These are phyloP conservation scores for Bocquillonia castaneifolia DNA, from an alignment of 441 rosid species.

Conservation along the genomic window DNA sequence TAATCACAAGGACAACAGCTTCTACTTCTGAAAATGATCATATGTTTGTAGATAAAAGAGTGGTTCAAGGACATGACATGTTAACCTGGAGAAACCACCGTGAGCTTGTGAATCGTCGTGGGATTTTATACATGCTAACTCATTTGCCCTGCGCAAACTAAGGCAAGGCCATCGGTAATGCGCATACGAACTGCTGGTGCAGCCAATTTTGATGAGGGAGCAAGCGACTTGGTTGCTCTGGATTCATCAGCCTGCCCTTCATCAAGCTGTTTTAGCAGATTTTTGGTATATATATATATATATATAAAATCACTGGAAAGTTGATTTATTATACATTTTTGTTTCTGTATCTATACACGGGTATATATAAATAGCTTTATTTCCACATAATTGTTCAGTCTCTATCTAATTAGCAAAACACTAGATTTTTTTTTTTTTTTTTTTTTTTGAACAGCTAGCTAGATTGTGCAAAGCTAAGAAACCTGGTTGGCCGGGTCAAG, in stretches of 20 bases:
- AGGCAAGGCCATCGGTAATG: not conserved
- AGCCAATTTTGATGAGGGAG: constrained; percentile 19
- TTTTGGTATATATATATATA: constrained; percentile 7
- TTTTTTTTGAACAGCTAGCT: too few species aligned
- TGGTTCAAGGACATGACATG: not conserved
- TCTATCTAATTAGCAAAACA: too few species aligned
- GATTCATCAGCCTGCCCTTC: not conserved
- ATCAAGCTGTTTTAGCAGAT: not conserved
- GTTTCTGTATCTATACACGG: not conserved
- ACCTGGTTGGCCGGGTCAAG: too few species aligned
- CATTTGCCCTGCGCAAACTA: not conserved
- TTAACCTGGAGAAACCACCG: not conserved
- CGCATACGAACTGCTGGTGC: not conserved
- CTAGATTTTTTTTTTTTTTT: too few species aligned
- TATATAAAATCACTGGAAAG: not conserved
- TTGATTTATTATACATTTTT: not conserved
- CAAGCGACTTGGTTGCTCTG: constrained; percentile 30
- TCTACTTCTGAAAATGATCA: constrained; percentile 27
- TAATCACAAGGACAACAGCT: constrained; percentile 42
- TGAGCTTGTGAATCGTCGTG: not conserved
- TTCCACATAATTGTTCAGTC: too few species aligned
- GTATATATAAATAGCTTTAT: not conserved
- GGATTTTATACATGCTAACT: not conserved
- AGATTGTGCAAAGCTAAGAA: too few species aligned
- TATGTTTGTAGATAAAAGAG: constrained; percentile 1